Evolutionary conservation across 805 yeast species (phyloP), one percentile per base, ranked within the genome.

Genomic region (Zygosaccharomyces pseudorouxii): DNA sequence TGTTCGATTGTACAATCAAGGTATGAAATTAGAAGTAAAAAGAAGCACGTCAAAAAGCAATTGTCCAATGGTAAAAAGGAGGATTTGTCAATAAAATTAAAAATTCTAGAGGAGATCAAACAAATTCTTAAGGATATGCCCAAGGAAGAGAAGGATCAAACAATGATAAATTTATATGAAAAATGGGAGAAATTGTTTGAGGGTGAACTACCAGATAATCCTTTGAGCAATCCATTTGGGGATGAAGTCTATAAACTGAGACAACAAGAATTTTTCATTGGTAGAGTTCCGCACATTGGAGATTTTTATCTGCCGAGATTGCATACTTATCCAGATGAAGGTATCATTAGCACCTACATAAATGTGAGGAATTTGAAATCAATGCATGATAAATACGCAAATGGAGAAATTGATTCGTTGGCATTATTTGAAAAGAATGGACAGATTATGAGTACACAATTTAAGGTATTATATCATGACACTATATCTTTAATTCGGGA

Each of bases 301-400:
- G 69, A 65, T 49, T 65, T 65, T 40, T 64, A 62, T 45, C 30
- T 65, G 11, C 68, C 69, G 35, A 50, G 63, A 25, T 45, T 65
- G 29, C 48, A 51, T 41, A 38, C 56, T 31, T 41, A 50, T 43
- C 50, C 49, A 16, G 48, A 49, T 16, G 47, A 43, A 22, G 45
- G 50, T 10, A 46, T 51, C 31, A 52, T 55, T 4, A 47, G 59
- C 14, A 58, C 62, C 4, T 59, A 48, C 46, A 50, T 53, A 10
- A 63, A 60, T 42, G 48, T 60, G 29, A 47, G 54, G 35, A 48
- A 50, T 10, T 38, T 63, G 19, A 42, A 56, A 14, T 20, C 45
- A 9, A 33, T 59, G 16, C 55, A 60, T 11, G 54, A 58, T 8
- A 55, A 54, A 7, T 63, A 54, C 45, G 50, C 57, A 12, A 55